Evolutionary conservation across 1,139 yeast genomes (phyloP).

Genomic region (Yamadazyma dendronema): DNA sequence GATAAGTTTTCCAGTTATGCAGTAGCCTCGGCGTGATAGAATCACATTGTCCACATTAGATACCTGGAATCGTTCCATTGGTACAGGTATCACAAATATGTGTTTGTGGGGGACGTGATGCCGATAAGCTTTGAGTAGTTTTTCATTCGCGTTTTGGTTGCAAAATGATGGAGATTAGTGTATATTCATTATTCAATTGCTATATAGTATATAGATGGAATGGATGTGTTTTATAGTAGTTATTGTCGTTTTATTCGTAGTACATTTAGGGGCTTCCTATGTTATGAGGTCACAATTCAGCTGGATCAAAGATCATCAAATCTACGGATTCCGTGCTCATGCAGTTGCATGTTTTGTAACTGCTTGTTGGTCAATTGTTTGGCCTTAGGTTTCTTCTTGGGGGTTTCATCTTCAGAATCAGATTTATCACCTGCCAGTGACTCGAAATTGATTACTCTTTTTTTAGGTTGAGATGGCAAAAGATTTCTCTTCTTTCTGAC

Average conservation of each 20-base stretch:
- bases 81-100: background rate
- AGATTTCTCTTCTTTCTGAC: conserved; percentile 6
- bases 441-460: conserved; percentile 10
- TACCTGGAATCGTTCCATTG: conserved; percentile 25
- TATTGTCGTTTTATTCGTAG: no score
- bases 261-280: no score
- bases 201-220: no score
- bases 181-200: no score
- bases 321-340: conserved; percentile 64
- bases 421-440: conserved; percentile 12
- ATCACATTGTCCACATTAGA: conserved; percentile 63
- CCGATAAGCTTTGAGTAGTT: background rate
- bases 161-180: no score
- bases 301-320: conserved; percentile 68
- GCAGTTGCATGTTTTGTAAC: conserved; percentile 47
- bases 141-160: background rate
- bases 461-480: conserved; percentile 16
- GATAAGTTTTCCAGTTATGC: conserved; percentile 67
- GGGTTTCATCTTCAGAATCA: conserved; percentile 10
- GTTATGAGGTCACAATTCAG: no score
- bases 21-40: conserved; percentile 67
- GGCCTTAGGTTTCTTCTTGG: conserved; percentile 27
- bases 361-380: conserved; percentile 46
- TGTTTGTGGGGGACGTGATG: background rate
- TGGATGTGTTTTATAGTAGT: no score